Evolutionary conservation across 495 filamentous ascomycete species (phyloP).

Genomic region (Corynascus novoguineensis): DNA sequence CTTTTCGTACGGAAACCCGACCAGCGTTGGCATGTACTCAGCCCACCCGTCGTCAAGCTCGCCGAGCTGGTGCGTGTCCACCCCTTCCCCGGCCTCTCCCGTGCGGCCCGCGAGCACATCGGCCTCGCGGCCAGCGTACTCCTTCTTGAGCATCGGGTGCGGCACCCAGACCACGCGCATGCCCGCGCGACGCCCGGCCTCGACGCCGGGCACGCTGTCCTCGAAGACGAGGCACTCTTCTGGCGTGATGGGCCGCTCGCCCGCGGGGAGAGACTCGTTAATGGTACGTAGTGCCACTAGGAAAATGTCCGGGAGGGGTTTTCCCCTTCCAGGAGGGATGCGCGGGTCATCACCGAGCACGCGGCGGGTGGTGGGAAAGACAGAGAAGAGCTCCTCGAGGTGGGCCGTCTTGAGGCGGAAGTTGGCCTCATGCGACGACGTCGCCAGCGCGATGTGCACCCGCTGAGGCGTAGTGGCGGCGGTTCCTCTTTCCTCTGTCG

Average conservation of each 20-base stretch:
- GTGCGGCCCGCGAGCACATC: slow-evolving; percentile 81
- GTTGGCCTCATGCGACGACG: slow-evolving; percentile 63
- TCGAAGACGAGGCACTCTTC: slow-evolving; percentile 96
- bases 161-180: slow-evolving; percentile 96
- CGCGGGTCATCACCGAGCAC: slow-evolving; percentile 84
- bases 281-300: slow-evolving; percentile 78
- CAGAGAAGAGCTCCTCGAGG: slow-evolving; percentile 63
- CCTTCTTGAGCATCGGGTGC: slow-evolving; percentile 69
- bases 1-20: slow-evolving; percentile 64
- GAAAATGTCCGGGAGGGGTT: slow-evolving; percentile 94
- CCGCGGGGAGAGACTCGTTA: slow-evolving; percentile 61
- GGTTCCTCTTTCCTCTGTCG: not conserved
- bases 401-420: slow-evolving; percentile 77
- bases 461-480: slow-evolving; percentile 33
- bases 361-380: slow-evolving; percentile 61
- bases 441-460: slow-evolving; percentile 82
- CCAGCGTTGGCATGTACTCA: slow-evolving; percentile 54
- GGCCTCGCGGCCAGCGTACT: slow-evolving; percentile 68
- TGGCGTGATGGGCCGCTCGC: slow-evolving; percentile 63
- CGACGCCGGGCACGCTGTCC: slow-evolving; percentile 87
- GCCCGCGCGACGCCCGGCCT: slow-evolving; percentile 83
- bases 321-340: slow-evolving; percentile 74
- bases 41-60: slow-evolving; percentile 71
- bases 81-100: slow-evolving; percentile 54
- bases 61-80: slow-evolving; percentile 48